Conservation (phyloP, 2,329 filamentous ascomycete species). For the Geosmithia flava region DNA sequence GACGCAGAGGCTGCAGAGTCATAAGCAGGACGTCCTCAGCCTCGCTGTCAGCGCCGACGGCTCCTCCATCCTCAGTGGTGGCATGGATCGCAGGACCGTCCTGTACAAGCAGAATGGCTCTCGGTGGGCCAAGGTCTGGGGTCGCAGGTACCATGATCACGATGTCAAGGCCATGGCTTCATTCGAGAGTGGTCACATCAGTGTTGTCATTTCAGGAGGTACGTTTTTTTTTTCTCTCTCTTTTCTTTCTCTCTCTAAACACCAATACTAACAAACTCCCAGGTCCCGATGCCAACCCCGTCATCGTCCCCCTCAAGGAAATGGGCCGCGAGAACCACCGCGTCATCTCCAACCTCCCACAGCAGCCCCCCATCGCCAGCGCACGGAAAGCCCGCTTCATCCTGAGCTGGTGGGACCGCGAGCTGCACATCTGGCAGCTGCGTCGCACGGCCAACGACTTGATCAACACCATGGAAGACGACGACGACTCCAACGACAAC, state of each 20-base stretch:
- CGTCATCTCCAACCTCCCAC: conserved; percentile 71
- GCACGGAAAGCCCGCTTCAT: conserved; percentile 63
- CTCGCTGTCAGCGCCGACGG: conserved; percentile 75
- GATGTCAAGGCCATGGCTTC: conserved; percentile 92
- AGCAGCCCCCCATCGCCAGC: conserved; percentile 60
- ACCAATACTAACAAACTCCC: not conserved
- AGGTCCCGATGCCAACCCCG: conserved; percentile 78
- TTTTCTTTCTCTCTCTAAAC: not conserved
- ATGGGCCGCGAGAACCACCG: conserved; percentile 74
- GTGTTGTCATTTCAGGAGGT: conserved; percentile 87
- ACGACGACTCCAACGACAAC: conserved; percentile 10
- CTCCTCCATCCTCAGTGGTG: conserved; percentile 72
- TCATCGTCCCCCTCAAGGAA: conserved; percentile 64
- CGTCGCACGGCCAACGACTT: conserved; percentile 32
- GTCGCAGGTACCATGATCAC: conserved; percentile 78
- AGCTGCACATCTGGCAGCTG: conserved; percentile 70
- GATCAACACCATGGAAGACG: conserved; percentile 23
- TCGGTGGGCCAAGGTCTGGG: conserved; percentile 77
- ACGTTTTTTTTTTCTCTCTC: conserved; percentile 14
- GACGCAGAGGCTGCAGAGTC: conserved; percentile 71
- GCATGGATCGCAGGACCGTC: conserved; percentile 81
- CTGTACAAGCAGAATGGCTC: conserved; percentile 60
- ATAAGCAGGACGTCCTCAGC: conserved; percentile 83
- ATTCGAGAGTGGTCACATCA: conserved; percentile 74
- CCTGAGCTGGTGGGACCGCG: conserved; percentile 84